Base-by-base conservation (phyloP, 2,329 filamentous ascomycete genomes). In the Incumbomyces lentus region DNA sequence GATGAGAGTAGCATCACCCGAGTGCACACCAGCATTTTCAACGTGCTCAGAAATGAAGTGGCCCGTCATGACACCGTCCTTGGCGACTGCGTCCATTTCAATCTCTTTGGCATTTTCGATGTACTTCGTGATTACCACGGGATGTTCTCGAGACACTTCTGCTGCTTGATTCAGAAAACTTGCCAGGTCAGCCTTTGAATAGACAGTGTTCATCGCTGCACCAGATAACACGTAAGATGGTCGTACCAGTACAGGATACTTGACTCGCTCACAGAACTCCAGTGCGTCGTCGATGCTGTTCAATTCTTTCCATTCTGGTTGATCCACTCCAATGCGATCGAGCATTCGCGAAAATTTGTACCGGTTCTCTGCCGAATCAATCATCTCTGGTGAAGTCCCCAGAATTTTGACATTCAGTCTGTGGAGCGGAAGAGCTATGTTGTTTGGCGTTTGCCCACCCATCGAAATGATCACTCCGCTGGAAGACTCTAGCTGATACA, bases 21-120 rank as follows among this genome's bases (percentile, higher is more conserved):
- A 98, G 70, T 98, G 92, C 8, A 98, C 92, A 72, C 92, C 92
- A 16, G 92, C 92, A 58, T 96, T 96, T 68, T 98, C 92, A 35
- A 98, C 92, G 65, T 98, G 92, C 72, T 98, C 92, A 0, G 90
- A 96, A 62, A 98, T 86, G 68, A 96, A 96, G 65, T 96, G 92
- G 11, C 90, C 88, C 48, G 95, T 79, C 68, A 96, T 84, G 46
- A 78, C 82, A 61, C 92, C 92, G 57, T 93, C 84, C 59, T 82
- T 83, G 45, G 90, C 92, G 37, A 98, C 92, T 34, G 92, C 92
- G 59, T 98, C 92, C 92, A 98, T 96, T 68, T 98, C 92, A 53
- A 98, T 96, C 66, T 98, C 92, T 74, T 98, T 96, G 55, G 92
- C 92, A 56, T 94, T 92, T 72, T 98, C 92, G 56, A 98, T 96